Evolutionary conservation across 2,329 filamentous ascomycete genomes (phyloP), one percentile per base, ranked within the genome.

Genomic region (Hymenoscyphus albidus): DNA sequence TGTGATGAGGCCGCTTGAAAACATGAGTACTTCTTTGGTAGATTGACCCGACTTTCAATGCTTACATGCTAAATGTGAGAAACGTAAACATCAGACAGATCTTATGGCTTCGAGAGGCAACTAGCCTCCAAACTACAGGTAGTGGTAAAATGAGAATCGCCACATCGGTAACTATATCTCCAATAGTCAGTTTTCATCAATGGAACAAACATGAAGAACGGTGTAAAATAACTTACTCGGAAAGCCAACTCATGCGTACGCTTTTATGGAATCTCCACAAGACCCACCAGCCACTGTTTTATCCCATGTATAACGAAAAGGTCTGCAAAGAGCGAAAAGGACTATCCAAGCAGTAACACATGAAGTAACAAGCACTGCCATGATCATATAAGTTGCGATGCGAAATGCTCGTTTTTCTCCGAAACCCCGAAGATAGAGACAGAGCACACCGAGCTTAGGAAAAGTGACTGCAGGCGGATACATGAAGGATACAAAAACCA

Each of bases 91-190:
- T 78, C 10, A 83, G 66, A 51, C 77, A 80, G 10, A 80, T 69
- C 70, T 81, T 81, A 38, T 82, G 78, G 0, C 71, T 64, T 54
- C 64, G 76, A 10, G 75, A 73, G 12, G 81, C 69, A 51, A 80
- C 77, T 16, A 82, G 70, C 59, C 76, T 77, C 80, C 80, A 82
- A 2, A 82, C 76, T 58, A 78, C 76, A 0, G 77, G 76, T 0
- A 82, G 69, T 0, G 81, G 81, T 39, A 83, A 69, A 3, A 77
- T 62, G 35, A 83, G 67, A 56, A 83, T 81, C 54, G 76, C 72
- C 9, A 82, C 66, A 64, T 83, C 80, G n/a, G 78, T 81, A 6
- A 81, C 66, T 39, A 83, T 78, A 3, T 78, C 82, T 10, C 79
- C 79, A 0, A 54, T 22, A 7, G 14, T 59, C 16, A 57, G 55